phyloP scores from a whole-genome alignment of 257 asterid species.

The Coffea eugenioides region DNA sequence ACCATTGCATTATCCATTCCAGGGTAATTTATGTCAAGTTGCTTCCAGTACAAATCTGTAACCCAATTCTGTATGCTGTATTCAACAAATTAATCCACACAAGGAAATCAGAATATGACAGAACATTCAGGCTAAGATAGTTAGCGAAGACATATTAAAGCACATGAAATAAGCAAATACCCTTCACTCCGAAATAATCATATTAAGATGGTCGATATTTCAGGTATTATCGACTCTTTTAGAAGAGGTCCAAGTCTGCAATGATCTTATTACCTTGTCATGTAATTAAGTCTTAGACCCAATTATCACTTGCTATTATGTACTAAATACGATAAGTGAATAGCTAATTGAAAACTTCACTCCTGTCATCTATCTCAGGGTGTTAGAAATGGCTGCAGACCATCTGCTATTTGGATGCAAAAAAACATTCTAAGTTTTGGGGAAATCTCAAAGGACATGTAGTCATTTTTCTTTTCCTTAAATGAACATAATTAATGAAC shows the following conservation, averaged over 20 bases:
- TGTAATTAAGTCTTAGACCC: not conserved
- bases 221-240: too few species aligned
- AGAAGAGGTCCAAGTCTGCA: too few species aligned
- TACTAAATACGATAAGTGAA: not conserved
- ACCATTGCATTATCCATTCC: slow-evolving; percentile 95
- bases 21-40: slow-evolving; percentile 82
- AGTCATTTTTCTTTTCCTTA: not conserved
- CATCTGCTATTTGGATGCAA: not conserved
- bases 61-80: slow-evolving; percentile 94
- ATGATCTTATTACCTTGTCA: not conserved
- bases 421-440: not conserved
- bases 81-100: not conserved
- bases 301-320: not conserved
- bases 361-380: not conserved
- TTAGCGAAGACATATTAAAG: not conserved
- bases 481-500: not conserved
- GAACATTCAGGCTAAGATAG: not conserved
- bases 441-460: not conserved
- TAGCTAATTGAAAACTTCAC: not conserved
- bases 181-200: too few species aligned
- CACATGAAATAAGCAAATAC: not conserved
- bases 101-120: not conserved
- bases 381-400: not conserved
- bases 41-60: slow-evolving; percentile 96
- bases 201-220: too few species aligned